Base-by-base conservation (phyloP, 331 rosid genomes). In the Acacia pycnantha region DNA sequence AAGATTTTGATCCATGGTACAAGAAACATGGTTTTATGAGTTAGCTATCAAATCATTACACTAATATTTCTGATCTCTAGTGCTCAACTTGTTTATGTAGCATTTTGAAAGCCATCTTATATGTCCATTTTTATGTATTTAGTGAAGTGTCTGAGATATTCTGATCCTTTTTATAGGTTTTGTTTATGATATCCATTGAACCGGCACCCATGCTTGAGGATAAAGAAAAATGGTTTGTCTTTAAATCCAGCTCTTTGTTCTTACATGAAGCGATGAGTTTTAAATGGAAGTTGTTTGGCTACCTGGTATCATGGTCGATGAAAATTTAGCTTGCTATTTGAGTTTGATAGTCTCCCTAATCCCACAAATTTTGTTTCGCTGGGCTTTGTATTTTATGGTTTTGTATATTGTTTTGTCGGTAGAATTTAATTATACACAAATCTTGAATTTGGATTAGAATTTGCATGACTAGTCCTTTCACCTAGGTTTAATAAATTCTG, bases 161-260 rank as follows among this genome's bases (percentile, higher is more conserved):
- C 62, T 31, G 79, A 77, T 33, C 47, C 35, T 62, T 46, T 68
- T 79, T 75, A 84, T 81, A 96, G 99, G 99, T 96, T 89, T 83
- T 96, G 75, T 96, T 96, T 93, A 96, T 96, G 99, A 96, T 96
- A 88, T 93, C 98, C 84, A 93, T 92, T 27, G 99, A 96, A 87
- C 98, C 99, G 77, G 98, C 99, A 79, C 99, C 99, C 12, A 96
- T 96, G 99, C 99, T 96, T 51, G 99, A 96, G 90, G 99, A 96
- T 85, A 96, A 96, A 90, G 99, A 96, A 87, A 93, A 93, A 88
- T 96, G 99, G 99, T 96, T 82, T 21, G 90, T 83, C 80, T 90
- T 77, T 68, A 50, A 82, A 72, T 85, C 53, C n/a, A 53, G 70
- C 48, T 44, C 50, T 46, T 62, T 21, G 80, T 78, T 50, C 64